Conservation (phyloP, 805 yeast genomes). For the Teunomyces funiuensis region DNA sequence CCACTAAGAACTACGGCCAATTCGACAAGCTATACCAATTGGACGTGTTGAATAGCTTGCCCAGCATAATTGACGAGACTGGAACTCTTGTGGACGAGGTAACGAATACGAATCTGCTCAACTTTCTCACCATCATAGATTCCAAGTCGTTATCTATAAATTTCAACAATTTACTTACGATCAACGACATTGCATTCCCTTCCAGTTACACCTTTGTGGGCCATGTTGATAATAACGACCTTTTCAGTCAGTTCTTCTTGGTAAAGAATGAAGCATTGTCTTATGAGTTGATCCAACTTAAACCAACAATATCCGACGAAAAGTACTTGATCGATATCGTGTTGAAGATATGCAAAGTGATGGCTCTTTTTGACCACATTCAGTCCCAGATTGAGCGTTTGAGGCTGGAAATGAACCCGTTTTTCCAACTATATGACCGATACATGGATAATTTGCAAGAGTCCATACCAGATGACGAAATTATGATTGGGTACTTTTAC, state of each 20-base stretch:
- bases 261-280: conserved; percentile 10
- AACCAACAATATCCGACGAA: conserved; percentile 13
- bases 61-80: conserved; percentile 28
- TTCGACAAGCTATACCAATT: conserved; percentile 25
- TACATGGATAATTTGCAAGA: conserved; percentile 34
- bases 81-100: conserved; percentile 12
- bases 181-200: conserved; percentile 25
- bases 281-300: conserved; percentile 16
- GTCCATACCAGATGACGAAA: conserved; percentile 16
- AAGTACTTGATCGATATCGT: conserved; percentile 22
- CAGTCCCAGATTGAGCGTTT: conserved; percentile 20
- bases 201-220: conserved; percentile 8
- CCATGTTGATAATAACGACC: conserved; percentile 22
- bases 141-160: conserved; percentile 25
- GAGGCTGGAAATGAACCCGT: conserved; percentile 23
- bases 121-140: conserved; percentile 28
- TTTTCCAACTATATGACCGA: conserved; percentile 28
- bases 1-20: not conserved
- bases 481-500: conserved; percentile 29
- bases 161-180: conserved; percentile 31
- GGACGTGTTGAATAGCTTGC: conserved; percentile 33
- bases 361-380: conserved; percentile 25
- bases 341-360: conserved; percentile 24
- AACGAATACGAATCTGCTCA: conserved; percentile 12
- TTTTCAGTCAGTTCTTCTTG: conserved; percentile 29